Conservation (phyloP, 179 eudicot genomes). For the Nepenthes alata region DNA sequence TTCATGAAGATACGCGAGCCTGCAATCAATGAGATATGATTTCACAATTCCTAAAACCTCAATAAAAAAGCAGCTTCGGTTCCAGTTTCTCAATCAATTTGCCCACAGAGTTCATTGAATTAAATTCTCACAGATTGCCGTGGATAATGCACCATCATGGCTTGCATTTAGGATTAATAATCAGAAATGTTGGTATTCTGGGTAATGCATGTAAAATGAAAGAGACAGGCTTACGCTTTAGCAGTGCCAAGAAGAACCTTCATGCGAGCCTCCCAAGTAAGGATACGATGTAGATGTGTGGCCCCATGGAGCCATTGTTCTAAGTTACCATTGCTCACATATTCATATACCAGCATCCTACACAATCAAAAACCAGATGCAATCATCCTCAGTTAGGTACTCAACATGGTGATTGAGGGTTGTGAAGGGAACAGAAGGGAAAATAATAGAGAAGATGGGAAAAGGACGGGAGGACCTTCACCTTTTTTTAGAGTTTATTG, state of each 20-base stretch:
- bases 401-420: too few relatives aligned
- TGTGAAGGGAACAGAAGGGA: too few relatives aligned
- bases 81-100: neutral
- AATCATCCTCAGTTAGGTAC: neutral
- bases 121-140: neutral
- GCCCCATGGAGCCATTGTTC: slow-evolving; percentile 98
- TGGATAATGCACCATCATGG: neutral
- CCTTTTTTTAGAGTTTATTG: too few relatives aligned
- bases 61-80: neutral
- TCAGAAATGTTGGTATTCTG: neutral
- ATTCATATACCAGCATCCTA: slow-evolving; percentile 88
- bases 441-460: too few relatives aligned
- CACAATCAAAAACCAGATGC: neutral
- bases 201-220: neutral
- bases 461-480: too few relatives aligned
- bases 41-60: neutral
- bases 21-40: slow-evolving; percentile 23
- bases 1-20: slow-evolving; percentile 89
- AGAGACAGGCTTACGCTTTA: slow-evolving; percentile 57
- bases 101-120: neutral
- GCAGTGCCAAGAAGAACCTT: slow-evolving; percentile 90
- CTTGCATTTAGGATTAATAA: neutral
- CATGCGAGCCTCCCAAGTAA: slow-evolving; percentile 92
- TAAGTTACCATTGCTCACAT: slow-evolving; percentile 80
- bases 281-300: slow-evolving; percentile 54